These are phyloP conservation scores for Favolaschia claudopus DNA, from an alignment of 768 basidiomycete species.

Conservation along the genomic window DNA sequence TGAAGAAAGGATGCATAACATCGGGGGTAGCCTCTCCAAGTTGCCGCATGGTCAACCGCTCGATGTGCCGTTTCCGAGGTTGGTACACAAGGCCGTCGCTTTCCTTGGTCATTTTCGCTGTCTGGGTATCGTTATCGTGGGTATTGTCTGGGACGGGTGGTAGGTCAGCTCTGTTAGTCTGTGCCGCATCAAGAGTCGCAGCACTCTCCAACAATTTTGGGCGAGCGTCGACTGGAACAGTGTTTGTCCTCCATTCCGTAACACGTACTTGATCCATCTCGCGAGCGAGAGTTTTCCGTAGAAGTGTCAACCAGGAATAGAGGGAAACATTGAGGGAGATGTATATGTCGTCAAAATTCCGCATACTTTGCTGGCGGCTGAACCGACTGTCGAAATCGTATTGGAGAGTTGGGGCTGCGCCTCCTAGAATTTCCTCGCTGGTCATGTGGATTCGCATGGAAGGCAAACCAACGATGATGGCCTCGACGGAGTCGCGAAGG, in stretches of 20 bases:
- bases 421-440: slow-evolving; percentile 64
- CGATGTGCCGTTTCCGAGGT: slow-evolving; percentile 69
- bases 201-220: too few species aligned
- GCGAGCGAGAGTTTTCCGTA: slow-evolving; percentile 76
- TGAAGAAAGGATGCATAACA: slow-evolving; percentile 88
- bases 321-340: slow-evolving; percentile 85
- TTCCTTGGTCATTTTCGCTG: slow-evolving; percentile 23
- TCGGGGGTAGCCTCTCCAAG: slow-evolving; percentile 90
- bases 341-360: slow-evolving; percentile 78
- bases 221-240: slow-evolving; percentile 35
- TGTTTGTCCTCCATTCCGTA: slow-evolving; percentile 58
- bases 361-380: slow-evolving; percentile 56
- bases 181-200: too few species aligned
- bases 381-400: slow-evolving; percentile 83
- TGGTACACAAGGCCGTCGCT: slow-evolving; percentile 55
- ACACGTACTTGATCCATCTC: slow-evolving; percentile 81
- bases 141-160: too few species aligned
- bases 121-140: not conserved
- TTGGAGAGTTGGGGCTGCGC: slow-evolving; percentile 50
- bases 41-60: slow-evolving; percentile 85
- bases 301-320: slow-evolving; percentile 81
- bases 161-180: not conserved
- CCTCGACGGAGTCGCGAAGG: slow-evolving; percentile 67
- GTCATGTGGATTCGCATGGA: slow-evolving; percentile 85
- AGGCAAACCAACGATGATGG: slow-evolving; percentile 81